Percentiles rank a stretch among this genome's conserved stretches.
Conservation (phyloP, 495 filamentous ascomycete genomes). For the Astrothelium subdiscretum region DNA sequence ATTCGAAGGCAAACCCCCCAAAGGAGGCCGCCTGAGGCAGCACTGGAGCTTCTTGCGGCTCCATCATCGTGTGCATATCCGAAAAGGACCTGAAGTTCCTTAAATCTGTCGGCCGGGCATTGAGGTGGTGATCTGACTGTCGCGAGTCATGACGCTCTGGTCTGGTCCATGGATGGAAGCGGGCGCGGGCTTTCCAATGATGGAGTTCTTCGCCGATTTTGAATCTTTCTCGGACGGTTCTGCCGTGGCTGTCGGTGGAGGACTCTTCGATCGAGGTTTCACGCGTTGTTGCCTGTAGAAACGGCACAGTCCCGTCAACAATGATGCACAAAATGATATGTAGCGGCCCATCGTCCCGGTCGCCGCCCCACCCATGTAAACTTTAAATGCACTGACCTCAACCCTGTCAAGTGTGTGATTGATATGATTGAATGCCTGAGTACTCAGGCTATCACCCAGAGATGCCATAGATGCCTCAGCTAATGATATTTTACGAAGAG, state of each 20-base stretch:
- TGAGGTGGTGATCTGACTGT: neutral
- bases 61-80: slow-evolving; percentile 13
- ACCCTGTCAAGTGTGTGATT: neutral
- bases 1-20: slow-evolving; percentile 8
- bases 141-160: neutral
- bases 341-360: neutral
- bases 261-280: neutral
- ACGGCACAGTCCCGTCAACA: neutral
- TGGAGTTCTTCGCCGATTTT: neutral
- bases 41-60: slow-evolving; percentile 8
- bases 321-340: neutral
- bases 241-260: neutral
- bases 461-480: neutral
- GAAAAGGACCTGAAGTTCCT: neutral
- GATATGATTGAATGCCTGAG: neutral
- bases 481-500: neutral
- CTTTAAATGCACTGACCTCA: slow-evolving; percentile 1
- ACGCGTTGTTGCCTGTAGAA: neutral
- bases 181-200: neutral
- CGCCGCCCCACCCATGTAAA: slow-evolving; percentile 1
- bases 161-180: neutral
- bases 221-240: neutral
- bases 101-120: neutral
- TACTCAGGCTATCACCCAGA: neutral
- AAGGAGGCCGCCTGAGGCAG: slow-evolving; percentile 13